Evolutionary conservation across 306 rosid species (phyloP).

Genomic region (Parietaria judaica): DNA sequence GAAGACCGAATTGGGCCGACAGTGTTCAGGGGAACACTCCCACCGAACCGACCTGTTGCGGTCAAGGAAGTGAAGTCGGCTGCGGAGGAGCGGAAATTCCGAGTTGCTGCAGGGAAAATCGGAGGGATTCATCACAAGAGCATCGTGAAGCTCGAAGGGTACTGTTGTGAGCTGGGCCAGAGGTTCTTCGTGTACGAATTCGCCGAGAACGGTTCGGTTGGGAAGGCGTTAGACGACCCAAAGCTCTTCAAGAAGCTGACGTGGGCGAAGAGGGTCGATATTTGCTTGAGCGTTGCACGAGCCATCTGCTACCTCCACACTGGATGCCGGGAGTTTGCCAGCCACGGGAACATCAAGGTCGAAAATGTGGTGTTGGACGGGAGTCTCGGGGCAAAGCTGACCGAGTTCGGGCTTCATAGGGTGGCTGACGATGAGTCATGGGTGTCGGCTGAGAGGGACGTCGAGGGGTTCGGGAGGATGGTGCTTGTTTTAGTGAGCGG

Average conservation of each 20-base stretch:
- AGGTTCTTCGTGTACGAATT: slow-evolving; percentile 53
- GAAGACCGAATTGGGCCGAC: slow-evolving; percentile 46
- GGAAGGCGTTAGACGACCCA: slow-evolving; percentile 36
- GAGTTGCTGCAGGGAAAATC: slow-evolving; percentile 41
- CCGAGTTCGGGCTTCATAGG: slow-evolving; percentile 55
- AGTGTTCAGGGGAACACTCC: slow-evolving; percentile 54
- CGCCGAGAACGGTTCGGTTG: slow-evolving; percentile 51
- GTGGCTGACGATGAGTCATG: slow-evolving; percentile 30
- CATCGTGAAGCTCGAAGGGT: slow-evolving; percentile 71
- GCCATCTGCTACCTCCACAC: slow-evolving; percentile 66
- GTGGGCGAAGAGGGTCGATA: slow-evolving; percentile 61
- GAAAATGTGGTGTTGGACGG: slow-evolving; percentile 60
- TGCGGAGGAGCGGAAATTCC: slow-evolving; percentile 61
- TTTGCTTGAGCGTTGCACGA: slow-evolving; percentile 60
- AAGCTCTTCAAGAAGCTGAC: slow-evolving; percentile 52
- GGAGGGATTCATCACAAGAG: slow-evolving; percentile 71
- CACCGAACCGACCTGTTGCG: slow-evolving; percentile 33
- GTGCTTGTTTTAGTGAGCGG: slow-evolving; percentile 50
- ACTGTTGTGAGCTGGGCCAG: slow-evolving; percentile 57
- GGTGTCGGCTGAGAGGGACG: slow-evolving; percentile 49
- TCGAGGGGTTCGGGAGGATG: slow-evolving; percentile 60
- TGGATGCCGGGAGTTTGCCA: slow-evolving; percentile 64
- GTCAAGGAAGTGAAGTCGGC: slow-evolving; percentile 43
- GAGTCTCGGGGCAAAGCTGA: slow-evolving; percentile 46
- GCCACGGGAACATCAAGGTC: slow-evolving; percentile 63